Evolutionary conservation across 257 asterid genomes (phyloP), one percentile per base, ranked within the genome.

Genomic region (Rhazya stricta): DNA sequence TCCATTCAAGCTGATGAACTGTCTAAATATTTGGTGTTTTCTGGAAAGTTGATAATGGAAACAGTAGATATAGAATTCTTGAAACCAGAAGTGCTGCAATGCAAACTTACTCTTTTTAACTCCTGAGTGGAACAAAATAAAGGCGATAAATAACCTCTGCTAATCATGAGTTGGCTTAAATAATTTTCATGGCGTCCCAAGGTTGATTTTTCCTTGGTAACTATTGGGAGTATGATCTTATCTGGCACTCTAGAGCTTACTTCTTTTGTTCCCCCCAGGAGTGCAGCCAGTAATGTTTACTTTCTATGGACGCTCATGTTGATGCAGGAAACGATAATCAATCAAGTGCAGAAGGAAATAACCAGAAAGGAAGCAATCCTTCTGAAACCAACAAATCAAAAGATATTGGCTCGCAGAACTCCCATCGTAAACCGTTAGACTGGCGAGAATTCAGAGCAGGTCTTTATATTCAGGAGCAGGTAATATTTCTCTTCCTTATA

Each of bases 361-460:
- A 81, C 53, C 83, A 79, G 48, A 88, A 86, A 81, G 92, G 89
- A 78, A 83, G 74, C 72, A 83, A 82, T 77, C 81, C 89, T 68
- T 69, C 92, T 56, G 89, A 79, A 79, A 84, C 74, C 71, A 83
- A 88, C 78, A 80, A 79, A 81, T 82, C 91, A 36, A 84, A 86
- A 53, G 85, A 88, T 68, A 51, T 81, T 69, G 79, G 86, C 76
- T 77, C 89, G 25, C 87, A 79, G 70, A 86, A 85, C 69, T 54
- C 90, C 62, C 85, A 80, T 43, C 83, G 32, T 68, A 89, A 92
- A 76, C 92, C 96, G 60, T 84, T 76, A 74, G 96, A 89, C 80
- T 94, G 88, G 88, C 82, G 88, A 78, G 88, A 85, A 69, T 85
- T 85, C 70, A 81, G 88, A 74, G 92, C 96, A 29, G 67, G 77